These are phyloP conservation scores for Castanea mollissima DNA, from an alignment of 306 rosid genomes.

Conservation along the genomic window DNA sequence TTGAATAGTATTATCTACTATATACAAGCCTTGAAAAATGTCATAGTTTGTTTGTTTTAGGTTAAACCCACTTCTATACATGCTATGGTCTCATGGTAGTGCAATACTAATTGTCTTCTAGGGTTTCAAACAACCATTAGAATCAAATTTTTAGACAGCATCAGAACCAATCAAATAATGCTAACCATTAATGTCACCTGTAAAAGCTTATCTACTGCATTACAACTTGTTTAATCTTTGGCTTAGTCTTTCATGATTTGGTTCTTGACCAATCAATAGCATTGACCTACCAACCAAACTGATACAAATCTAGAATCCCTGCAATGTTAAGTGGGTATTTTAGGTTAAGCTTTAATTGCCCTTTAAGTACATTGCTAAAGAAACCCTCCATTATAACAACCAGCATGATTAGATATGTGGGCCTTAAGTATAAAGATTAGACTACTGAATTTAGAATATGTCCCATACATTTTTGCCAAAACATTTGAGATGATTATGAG, in stretches of 20 bases:
- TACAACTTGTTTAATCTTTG: not conserved
- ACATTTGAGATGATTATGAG: conserved; percentile 12
- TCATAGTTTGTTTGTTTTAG: too few relatives aligned
- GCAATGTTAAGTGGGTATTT: conserved; percentile 32
- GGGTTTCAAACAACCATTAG: not conserved
- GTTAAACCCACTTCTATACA: not conserved
- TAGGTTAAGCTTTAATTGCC: conserved; percentile 43
- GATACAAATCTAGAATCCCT: conserved; percentile 9
- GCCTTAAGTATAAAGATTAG: conserved; percentile 33
- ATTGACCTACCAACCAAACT: conserved; percentile 29
- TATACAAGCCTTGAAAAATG: too few relatives aligned
- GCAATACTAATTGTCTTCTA: not conserved
- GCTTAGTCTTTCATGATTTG: conserved; percentile 1
- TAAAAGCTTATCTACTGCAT: not conserved
- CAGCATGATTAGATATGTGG: conserved; percentile 89
- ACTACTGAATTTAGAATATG: not conserved
- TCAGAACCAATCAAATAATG: not conserved
- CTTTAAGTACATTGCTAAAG: conserved; percentile 45
- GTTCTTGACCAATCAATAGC: conserved; percentile 21
- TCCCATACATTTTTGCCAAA: not conserved
- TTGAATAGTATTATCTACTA: too few relatives aligned
- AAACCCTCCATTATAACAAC: conserved; percentile 69
- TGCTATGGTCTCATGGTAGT: not conserved
- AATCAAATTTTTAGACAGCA: not conserved
- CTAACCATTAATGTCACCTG: not conserved